Evolutionary conservation across 148 eudicot genomes (phyloP).

Genomic region (Silene uniflora): DNA sequence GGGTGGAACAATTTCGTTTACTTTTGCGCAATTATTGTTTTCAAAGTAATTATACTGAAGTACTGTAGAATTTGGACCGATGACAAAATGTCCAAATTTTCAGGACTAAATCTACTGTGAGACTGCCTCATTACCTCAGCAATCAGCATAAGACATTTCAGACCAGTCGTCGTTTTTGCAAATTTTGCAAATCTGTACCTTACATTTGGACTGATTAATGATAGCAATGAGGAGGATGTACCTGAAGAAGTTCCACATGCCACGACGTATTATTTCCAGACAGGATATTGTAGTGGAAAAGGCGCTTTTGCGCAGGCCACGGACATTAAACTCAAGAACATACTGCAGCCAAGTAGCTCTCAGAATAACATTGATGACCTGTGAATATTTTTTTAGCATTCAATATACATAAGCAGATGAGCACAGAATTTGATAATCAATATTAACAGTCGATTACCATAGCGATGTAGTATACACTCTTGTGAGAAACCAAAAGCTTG

Average conservation of each 20-base stretch:
- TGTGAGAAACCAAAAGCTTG: constrained; percentile 52
- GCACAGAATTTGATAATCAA: not conserved
- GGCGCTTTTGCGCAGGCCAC: constrained; percentile 40
- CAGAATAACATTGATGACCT: constrained; percentile 55
- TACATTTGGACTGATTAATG: not conserved
- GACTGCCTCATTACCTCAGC: too few species aligned
- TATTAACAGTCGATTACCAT: constrained; percentile 43
- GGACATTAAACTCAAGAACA: constrained; percentile 47
- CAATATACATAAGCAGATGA: not conserved
- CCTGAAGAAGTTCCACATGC: constrained; percentile 96
- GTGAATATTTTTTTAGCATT: constrained; percentile 17
- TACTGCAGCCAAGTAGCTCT: constrained; percentile 86
- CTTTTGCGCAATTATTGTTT: too few species aligned
- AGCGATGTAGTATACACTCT: constrained; percentile 63
- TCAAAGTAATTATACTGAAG: too few species aligned
- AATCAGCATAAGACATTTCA: too few species aligned
- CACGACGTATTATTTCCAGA: constrained; percentile 81
- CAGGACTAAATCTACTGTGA: too few species aligned
- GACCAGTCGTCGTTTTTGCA: too few species aligned
- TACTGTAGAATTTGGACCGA: too few species aligned
- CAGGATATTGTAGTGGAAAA: constrained; percentile 50
- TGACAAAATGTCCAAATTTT: too few species aligned
- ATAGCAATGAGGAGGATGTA: constrained; percentile 16
- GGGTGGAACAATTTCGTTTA: too few species aligned
- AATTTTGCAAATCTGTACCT: too few species aligned